These are phyloP conservation scores for Penicillium thymicola DNA, from an alignment of 2,329 filamentous ascomycete genomes.

Conservation along the genomic window DNA sequence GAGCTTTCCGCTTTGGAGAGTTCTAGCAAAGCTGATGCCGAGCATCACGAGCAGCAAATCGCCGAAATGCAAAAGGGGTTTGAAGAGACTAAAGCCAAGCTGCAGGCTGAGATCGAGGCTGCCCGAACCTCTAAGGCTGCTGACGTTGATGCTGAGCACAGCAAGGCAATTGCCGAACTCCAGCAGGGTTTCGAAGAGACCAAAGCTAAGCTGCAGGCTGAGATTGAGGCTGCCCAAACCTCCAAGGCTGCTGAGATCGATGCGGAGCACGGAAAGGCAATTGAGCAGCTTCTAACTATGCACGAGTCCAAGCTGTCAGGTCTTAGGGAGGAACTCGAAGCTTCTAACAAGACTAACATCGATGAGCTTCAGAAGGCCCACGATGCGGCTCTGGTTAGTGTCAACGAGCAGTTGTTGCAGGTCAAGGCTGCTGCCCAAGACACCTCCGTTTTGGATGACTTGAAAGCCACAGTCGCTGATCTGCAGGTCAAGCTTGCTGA, in stretches of 20 bases:
- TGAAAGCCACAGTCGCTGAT: slow-evolving; percentile 44
- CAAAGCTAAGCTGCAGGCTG: slow-evolving; percentile 34
- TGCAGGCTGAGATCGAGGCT: slow-evolving; percentile 19
- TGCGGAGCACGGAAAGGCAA: slow-evolving; percentile 29
- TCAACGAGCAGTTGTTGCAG: slow-evolving; percentile 35
- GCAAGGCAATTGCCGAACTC: slow-evolving; percentile 30
- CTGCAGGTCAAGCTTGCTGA: slow-evolving; percentile 65
- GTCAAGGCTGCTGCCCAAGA: slow-evolving; percentile 38
- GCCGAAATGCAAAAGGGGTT: slow-evolving; percentile 37
- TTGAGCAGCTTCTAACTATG: slow-evolving; percentile 38
- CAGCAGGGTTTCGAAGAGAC: slow-evolving; percentile 36
- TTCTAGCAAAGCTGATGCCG: slow-evolving; percentile 29
- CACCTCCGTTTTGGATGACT: slow-evolving; percentile 35
- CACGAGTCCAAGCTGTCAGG: slow-evolving; percentile 40
- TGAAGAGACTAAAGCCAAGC: slow-evolving; percentile 25
- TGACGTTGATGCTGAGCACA: slow-evolving; percentile 25
- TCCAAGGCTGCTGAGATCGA: slow-evolving; percentile 38
- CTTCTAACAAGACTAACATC: slow-evolving; percentile 35
- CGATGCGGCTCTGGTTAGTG: slow-evolving; percentile 31
- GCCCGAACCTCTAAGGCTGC: slow-evolving; percentile 6
- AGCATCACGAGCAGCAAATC: slow-evolving; percentile 28
- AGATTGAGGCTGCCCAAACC: slow-evolving; percentile 36
- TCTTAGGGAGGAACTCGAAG: slow-evolving; percentile 37
- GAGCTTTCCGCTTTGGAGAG: slow-evolving; percentile 31
- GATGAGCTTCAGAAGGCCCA: slow-evolving; percentile 37